These are phyloP conservation scores for Casuarina cunninghamiana DNA, from an alignment of 306 rosid species.

Conservation along the genomic window DNA sequence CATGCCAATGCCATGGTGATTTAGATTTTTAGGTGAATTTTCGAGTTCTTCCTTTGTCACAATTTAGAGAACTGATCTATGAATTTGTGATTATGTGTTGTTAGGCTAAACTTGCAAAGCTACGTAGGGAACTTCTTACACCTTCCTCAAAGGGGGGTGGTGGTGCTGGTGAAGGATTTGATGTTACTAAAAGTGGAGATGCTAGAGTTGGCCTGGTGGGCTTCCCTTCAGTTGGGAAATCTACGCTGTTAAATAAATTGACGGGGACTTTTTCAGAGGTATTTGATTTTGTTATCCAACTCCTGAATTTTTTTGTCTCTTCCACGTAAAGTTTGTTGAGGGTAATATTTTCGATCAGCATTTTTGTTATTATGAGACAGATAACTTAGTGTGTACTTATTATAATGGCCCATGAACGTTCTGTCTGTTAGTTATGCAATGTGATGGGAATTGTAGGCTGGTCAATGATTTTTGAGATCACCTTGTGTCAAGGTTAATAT, in stretches of 20 bases:
- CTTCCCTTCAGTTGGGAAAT: constrained; percentile 97
- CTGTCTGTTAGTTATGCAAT: neutral
- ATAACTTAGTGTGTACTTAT: neutral
- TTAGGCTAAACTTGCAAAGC: constrained; percentile 96
- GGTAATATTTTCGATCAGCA: neutral
- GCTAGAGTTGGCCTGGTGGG: constrained; percentile 99
- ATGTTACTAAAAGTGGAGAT: constrained; percentile 98
- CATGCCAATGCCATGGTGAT: neutral
- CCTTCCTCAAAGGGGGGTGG: constrained; percentile 90
- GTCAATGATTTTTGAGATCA: neutral
- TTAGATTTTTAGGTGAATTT: neutral
- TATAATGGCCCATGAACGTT: neutral
- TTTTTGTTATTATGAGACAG: neutral
- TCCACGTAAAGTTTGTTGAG: neutral
- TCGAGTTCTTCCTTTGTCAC: neutral
- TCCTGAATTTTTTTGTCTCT: constrained; percentile 17
- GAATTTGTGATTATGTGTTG: constrained; percentile 22
- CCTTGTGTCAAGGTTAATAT: neutral
- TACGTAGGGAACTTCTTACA: constrained; percentile 86
- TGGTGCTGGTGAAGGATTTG: constrained; percentile 99
- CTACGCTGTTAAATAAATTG: constrained; percentile 86
- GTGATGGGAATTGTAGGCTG: neutral
- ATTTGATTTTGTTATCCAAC: constrained; percentile 16
- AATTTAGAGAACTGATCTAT: constrained; percentile 22
- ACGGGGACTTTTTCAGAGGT: constrained; percentile 99